These are phyloP conservation scores for Solanum pinnatisectum DNA, from an alignment of 257 asterid genomes.

Conservation along the genomic window DNA sequence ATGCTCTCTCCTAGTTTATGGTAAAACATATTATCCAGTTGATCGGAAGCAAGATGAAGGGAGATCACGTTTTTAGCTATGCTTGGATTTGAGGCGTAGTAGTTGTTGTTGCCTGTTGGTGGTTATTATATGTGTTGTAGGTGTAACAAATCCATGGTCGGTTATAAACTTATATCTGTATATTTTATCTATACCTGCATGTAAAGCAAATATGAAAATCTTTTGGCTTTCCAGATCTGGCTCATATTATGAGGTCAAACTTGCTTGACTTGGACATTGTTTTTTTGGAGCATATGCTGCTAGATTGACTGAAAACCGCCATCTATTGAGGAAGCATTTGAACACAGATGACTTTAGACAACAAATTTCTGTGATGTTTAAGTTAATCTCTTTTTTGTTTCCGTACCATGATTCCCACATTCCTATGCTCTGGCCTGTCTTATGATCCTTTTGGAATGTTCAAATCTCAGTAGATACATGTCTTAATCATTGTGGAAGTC, in stretches of 20 bases:
- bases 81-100: not conserved
- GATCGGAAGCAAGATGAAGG: not conserved
- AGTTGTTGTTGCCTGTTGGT: not conserved
- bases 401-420: not conserved
- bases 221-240: not conserved
- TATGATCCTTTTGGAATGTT: not conserved
- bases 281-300: not conserved
- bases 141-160: not conserved
- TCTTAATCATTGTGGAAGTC: not conserved
- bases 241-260: not conserved
- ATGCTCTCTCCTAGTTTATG: not conserved
- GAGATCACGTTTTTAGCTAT: not conserved
- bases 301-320: not conserved
- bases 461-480: not conserved
- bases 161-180: not conserved
- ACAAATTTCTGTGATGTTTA: not conserved
- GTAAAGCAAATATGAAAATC: not conserved
- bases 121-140: not conserved
- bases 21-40: not conserved
- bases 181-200: not conserved
- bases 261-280: not conserved
- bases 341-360: not conserved
- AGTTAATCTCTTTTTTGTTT: not conserved
- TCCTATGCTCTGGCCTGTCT: not conserved
- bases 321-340: not conserved